phyloP scores from a whole-genome alignment of 345 rosid species.

The Sisymbrium irio region DNA sequence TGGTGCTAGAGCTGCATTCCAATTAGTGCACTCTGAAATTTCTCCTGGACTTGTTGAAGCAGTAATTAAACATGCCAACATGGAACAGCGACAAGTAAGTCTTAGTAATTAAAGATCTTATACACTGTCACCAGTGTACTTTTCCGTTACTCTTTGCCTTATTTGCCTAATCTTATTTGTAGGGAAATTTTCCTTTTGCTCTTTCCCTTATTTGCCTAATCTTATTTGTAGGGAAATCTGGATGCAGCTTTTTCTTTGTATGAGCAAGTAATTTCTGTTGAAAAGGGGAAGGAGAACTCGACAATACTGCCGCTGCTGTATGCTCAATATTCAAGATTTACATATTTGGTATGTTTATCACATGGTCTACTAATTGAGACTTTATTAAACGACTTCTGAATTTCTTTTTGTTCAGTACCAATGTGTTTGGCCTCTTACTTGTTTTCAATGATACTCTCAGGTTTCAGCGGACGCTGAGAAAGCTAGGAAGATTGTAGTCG shows the following conservation, averaged over 20 bases:
- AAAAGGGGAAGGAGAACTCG: conserved; percentile 91
- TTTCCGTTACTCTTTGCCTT: conserved; percentile 20
- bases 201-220: conserved; percentile 8
- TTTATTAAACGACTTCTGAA: not conserved
- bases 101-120: conserved; percentile 20
- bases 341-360: conserved; percentile 57
- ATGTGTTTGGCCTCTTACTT: not conserved
- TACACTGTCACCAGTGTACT: not conserved
- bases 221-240: conserved; percentile 63
- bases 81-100: conserved; percentile 86
- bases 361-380: conserved; percentile 2
- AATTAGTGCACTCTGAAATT: conserved; percentile 77
- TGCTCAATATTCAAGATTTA: conserved; percentile 84
- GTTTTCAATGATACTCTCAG: conserved; percentile 37
- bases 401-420: not conserved
- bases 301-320: conserved; percentile 69
- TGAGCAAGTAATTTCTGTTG: conserved; percentile 93
- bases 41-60: conserved; percentile 98
- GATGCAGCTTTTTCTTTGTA: conserved; percentile 74
- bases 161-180: not conserved
- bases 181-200: too few species aligned
- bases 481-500: conserved; percentile 65
- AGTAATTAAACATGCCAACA: conserved; percentile 87
- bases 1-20: conserved; percentile 91
- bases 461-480: conserved; percentile 67